phyloP scores from a whole-genome alignment of 768 basidiomycete species.

The Pholiota molesta region DNA sequence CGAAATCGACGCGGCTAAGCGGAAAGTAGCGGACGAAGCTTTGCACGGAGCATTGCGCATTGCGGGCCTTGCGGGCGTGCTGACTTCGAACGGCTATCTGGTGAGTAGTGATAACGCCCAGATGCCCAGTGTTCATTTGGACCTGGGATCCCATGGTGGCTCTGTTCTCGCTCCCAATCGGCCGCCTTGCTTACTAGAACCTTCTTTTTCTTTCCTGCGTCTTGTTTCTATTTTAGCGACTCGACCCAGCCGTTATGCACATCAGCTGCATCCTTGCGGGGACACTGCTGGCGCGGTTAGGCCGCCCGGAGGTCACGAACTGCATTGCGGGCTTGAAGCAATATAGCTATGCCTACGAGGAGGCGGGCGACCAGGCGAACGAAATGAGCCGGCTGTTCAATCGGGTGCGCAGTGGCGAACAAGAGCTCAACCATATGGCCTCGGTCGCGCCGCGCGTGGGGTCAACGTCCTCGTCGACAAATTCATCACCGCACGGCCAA shows the following conservation, averaged over 20 bases:
- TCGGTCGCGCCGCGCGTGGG: constrained; percentile 38
- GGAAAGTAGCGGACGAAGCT: constrained; percentile 79
- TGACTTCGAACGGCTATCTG: constrained; percentile 88
- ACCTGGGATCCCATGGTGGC: neutral
- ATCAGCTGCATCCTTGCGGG: constrained; percentile 87
- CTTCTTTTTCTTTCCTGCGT: neutral
- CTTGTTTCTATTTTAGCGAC: constrained; percentile 44
- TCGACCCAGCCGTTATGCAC: constrained; percentile 90
- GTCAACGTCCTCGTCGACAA: constrained; percentile 24
- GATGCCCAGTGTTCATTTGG: neutral
- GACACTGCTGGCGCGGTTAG: constrained; percentile 77
- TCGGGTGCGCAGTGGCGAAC: constrained; percentile 43
- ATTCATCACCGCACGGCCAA: constrained; percentile 20
- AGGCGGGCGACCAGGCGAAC: constrained; percentile 76
- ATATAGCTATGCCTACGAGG: constrained; percentile 87
- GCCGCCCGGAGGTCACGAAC: constrained; percentile 78
- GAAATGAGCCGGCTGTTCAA: constrained; percentile 62
- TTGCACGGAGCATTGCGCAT: constrained; percentile 86
- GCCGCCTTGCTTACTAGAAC: neutral
- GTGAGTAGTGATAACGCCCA: constrained; percentile 39
- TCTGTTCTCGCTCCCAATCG: neutral
- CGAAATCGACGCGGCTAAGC: constrained; percentile 65
- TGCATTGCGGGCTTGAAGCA: constrained; percentile 88
- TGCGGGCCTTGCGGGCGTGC: constrained; percentile 83
- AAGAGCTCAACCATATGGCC: constrained; percentile 53